phyloP scores from a whole-genome alignment of 108 stramenopile species.

The Hondaea fermentalgiana region DNA sequence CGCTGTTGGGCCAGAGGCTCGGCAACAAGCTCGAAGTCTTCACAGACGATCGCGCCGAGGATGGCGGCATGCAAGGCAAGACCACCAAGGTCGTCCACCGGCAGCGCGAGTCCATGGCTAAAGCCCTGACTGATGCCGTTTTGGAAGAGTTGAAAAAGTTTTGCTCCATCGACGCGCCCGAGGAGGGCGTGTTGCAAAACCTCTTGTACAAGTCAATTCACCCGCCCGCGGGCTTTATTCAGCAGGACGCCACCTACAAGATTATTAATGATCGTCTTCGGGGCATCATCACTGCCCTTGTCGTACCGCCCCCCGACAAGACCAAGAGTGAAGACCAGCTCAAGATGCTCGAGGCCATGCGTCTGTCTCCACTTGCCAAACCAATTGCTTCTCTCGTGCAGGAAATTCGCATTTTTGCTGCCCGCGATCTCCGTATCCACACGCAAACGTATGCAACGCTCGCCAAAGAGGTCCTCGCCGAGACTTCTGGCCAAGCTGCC shows the following conservation, averaged over 20 bases:
- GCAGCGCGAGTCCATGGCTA: not conserved
- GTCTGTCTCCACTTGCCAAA: not conserved
- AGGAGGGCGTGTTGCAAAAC: not conserved
- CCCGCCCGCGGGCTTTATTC: not conserved
- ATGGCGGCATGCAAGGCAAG: not conserved
- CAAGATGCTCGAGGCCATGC: not conserved
- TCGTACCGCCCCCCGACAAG: not conserved
- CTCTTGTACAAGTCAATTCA: not conserved
- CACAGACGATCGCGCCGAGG: not conserved
- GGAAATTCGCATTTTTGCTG: not conserved
- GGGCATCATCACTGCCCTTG: not conserved
- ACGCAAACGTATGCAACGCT: not conserved
- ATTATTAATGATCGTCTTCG: not conserved
- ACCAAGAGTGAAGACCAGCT: not conserved
- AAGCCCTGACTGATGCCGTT: not conserved
- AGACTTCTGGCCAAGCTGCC: no score
- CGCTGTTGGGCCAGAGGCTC: not conserved
- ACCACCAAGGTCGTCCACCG: not conserved
- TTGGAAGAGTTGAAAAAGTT: not conserved
- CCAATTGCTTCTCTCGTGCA: not conserved
- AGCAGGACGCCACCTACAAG: not conserved
- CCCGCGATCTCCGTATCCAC: not conserved
- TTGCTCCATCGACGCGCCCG: not conserved
- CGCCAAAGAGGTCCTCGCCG: not conserved
- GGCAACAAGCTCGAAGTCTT: not conserved